Evolutionary conservation across 495 filamentous ascomycete species (phyloP).

Genomic region (Hypoxylon cercidicola): DNA sequence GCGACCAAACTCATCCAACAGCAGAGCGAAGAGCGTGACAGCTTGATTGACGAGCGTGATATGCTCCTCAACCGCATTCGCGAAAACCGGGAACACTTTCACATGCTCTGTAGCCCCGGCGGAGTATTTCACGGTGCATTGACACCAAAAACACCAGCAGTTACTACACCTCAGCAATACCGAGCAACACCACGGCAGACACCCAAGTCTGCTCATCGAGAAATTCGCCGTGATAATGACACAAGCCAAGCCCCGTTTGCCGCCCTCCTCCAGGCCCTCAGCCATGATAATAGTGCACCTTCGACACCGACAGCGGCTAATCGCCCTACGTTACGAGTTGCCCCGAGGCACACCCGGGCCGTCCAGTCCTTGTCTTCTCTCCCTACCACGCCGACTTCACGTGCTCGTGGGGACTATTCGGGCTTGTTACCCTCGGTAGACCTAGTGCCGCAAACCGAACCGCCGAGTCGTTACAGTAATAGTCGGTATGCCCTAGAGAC

Average conservation of each 20-base stretch:
- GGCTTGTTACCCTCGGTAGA: slow-evolving; percentile 63
- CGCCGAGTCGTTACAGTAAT: slow-evolving; percentile 51
- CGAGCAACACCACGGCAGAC: slow-evolving; percentile 60
- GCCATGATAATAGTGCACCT: slow-evolving; percentile 74
- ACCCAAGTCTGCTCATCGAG: slow-evolving; percentile 53
- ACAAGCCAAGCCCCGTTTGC: slow-evolving; percentile 71
- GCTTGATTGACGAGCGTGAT: slow-evolving; percentile 75
- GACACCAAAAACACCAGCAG: slow-evolving; percentile 64
- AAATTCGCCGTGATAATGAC: slow-evolving; percentile 51
- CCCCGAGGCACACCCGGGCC: slow-evolving; percentile 70
- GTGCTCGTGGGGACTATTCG: slow-evolving; percentile 54
- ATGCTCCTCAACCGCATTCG: slow-evolving; percentile 82
- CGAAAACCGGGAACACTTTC: slow-evolving; percentile 86
- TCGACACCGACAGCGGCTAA: slow-evolving; percentile 60
- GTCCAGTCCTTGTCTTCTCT: slow-evolving; percentile 83
- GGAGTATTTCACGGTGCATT: slow-evolving; percentile 63
- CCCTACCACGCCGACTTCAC: slow-evolving; percentile 74
- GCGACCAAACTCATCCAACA: slow-evolving; percentile 78
- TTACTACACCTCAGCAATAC: slow-evolving; percentile 58
- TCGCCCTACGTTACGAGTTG: slow-evolving; percentile 55
- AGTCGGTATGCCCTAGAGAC: slow-evolving; percentile 43
- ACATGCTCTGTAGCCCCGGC: slow-evolving; percentile 68
- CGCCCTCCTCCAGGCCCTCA: slow-evolving; percentile 79
- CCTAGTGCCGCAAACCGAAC: slow-evolving; percentile 66
- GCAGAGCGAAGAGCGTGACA: slow-evolving; percentile 72